Percentiles rank a stretch among this genome's conserved stretches.
Conservation (phyloP, 805 yeast species). For the Spathaspora passalidarum region DNA sequence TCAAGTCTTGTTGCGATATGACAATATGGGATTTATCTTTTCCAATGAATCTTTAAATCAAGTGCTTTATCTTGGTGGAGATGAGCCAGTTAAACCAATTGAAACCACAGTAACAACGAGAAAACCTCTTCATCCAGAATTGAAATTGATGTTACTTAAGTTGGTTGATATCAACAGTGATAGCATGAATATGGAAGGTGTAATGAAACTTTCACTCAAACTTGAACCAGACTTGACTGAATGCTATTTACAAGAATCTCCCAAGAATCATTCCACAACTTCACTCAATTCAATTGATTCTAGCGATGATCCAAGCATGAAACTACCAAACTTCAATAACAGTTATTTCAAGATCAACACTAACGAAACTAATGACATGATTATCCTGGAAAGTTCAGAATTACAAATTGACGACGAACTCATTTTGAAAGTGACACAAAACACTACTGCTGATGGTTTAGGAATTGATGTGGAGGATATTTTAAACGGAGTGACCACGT, state of each 20-base stretch:
- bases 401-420: conserved; percentile 34
- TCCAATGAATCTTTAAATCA: conserved; percentile 43
- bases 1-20: conserved; percentile 37
- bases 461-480: conserved; percentile 45
- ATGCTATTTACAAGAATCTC: conserved; percentile 23
- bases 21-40: conserved; percentile 40
- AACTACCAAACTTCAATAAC: conserved; percentile 35
- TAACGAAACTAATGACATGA: conserved; percentile 14
- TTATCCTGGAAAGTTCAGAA: too few species aligned
- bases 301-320: conserved; percentile 15
- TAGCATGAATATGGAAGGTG: conserved; percentile 46
- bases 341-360: conserved; percentile 29
- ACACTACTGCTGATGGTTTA: conserved; percentile 25
- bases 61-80: conserved; percentile 40
- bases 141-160: conserved; percentile 29
- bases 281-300: conserved; percentile 18
- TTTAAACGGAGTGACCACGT: too few species aligned
- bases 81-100: conserved; percentile 11
- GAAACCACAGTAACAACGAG: conserved; percentile 6
- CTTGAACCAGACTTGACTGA: conserved; percentile 60
- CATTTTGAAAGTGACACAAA: too few species aligned
- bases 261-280: background rate
- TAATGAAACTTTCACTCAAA: conserved; percentile 62
- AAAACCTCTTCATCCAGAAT: background rate
- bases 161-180: conserved; percentile 43